These are phyloP conservation scores for Pisolithus orientalis DNA, from an alignment of 768 basidiomycete species.

Conservation along the genomic window DNA sequence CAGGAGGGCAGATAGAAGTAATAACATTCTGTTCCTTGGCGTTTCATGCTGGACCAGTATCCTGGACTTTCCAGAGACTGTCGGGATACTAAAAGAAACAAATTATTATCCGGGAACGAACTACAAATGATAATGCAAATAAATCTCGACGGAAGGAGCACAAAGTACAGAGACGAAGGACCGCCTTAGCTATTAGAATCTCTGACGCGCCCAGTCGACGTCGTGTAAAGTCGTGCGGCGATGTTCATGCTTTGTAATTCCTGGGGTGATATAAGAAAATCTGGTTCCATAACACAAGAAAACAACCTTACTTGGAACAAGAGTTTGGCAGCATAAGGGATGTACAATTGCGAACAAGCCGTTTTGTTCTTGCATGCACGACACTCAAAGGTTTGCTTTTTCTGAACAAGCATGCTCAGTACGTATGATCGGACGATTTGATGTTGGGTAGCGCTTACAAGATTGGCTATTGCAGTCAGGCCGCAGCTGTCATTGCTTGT, in stretches of 20 bases:
- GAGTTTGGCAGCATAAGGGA: constrained; percentile 95
- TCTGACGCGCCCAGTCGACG: constrained; percentile 80
- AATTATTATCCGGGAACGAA: too few relatives aligned
- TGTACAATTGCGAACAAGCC: constrained; percentile 83
- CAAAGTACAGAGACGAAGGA: not conserved
- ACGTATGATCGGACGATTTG: constrained; percentile 2
- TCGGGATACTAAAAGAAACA: too few relatives aligned
- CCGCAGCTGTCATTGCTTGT: constrained; percentile 59
- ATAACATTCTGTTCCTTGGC: too few relatives aligned
- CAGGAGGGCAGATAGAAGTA: too few relatives aligned
- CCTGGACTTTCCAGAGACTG: too few relatives aligned
- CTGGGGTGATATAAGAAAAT: constrained; percentile 28
- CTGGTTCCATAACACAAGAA: constrained; percentile 1
- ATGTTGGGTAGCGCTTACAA: constrained; percentile 45
- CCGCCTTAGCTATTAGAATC: constrained; percentile 31
- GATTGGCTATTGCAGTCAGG: constrained; percentile 93
- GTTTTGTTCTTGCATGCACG: constrained; percentile 97
- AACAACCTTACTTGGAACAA: constrained; percentile 73
- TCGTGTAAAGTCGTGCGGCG: constrained; percentile 80
- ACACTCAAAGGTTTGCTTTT: constrained; percentile 99
- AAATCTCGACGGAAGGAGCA: not conserved
- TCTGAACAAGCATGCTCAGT: constrained; percentile 35
- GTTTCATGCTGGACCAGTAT: too few relatives aligned
- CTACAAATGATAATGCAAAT: too few relatives aligned
- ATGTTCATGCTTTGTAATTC: constrained; percentile 97